Percentiles rank a stretch among this genome's conserved stretches.
Conservation (phyloP, 2,329 filamentous ascomycete genomes). For the Penicillium sclerotigenum region DNA sequence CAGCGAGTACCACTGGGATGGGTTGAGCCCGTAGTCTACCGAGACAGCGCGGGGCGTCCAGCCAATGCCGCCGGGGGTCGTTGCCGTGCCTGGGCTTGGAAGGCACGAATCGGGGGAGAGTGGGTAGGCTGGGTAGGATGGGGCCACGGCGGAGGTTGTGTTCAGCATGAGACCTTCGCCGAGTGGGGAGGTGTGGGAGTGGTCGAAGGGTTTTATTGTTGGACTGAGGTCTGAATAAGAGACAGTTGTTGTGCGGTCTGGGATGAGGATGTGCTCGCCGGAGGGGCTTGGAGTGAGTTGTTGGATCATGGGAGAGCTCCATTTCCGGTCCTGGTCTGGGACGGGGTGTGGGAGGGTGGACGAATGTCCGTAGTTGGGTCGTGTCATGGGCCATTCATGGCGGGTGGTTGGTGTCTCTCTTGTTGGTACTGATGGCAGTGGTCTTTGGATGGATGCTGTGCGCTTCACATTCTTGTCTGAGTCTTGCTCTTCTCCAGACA, state of each 20-base stretch:
- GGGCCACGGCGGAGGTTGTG: slow-evolving; percentile 24
- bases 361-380: slow-evolving; percentile 9
- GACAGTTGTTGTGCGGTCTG: slow-evolving; percentile 22
- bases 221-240: slow-evolving; percentile 20
- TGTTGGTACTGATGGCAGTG: slow-evolving; percentile 3
- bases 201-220: slow-evolving; percentile 26
- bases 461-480: slow-evolving; percentile 16
- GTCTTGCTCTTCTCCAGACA: slow-evolving; percentile 20
- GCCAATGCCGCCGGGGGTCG: slow-evolving; percentile 15
- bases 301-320: slow-evolving; percentile 21
- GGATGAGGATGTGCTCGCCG: slow-evolving; percentile 20
- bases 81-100: slow-evolving; percentile 26
- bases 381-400: slow-evolving; percentile 15
- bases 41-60: slow-evolving; percentile 20
- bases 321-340: slow-evolving; percentile 15
- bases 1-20: slow-evolving; percentile 31
- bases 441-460: slow-evolving; percentile 6
- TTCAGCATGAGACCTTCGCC: slow-evolving; percentile 27
- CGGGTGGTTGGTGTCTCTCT: slow-evolving; percentile 2
- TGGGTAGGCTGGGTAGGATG: slow-evolving; percentile 28
- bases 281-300: slow-evolving; percentile 26
- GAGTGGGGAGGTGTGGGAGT: slow-evolving; percentile 26
- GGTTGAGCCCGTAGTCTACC: slow-evolving; percentile 23
- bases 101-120: slow-evolving; percentile 29
- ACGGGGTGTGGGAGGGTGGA: background rate